Evolutionary conservation across 2,329 filamentous ascomycete genomes (phyloP).

Genomic region (Magnaporthiopsis rhizophila): DNA sequence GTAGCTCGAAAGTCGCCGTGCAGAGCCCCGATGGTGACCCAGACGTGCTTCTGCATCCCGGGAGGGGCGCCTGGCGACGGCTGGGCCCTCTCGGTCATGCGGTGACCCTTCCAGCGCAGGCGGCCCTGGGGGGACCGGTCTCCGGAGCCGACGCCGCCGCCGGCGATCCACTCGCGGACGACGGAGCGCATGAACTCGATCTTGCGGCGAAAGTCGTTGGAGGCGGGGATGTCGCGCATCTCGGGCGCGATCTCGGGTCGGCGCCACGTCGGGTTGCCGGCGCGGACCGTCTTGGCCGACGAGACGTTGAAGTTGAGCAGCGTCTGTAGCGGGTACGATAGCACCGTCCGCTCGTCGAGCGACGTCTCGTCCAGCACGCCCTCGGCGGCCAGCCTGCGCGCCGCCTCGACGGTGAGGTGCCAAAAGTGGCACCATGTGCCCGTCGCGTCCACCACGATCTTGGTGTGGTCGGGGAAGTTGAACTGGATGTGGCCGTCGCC

Average conservation of each 20-base stretch:
- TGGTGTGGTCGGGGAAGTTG: conserved; percentile 85
- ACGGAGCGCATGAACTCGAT: conserved; percentile 63
- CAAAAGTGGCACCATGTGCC: conserved; percentile 74
- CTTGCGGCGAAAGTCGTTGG: conserved; percentile 67
- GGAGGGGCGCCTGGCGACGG: conserved; percentile 12
- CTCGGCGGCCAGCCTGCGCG: conserved; percentile 53
- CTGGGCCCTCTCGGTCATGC: conserved; percentile 45
- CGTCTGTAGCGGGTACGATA: conserved; percentile 65
- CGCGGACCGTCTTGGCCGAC: conserved; percentile 27
- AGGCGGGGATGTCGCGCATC: conserved; percentile 56
- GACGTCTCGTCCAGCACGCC: conserved; percentile 64
- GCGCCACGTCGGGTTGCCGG: conserved; percentile 38
- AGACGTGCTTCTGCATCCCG: conserved; percentile 51
- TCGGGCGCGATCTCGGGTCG: conserved; percentile 54
- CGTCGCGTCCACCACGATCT: conserved; percentile 67
- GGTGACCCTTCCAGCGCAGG: conserved; percentile 49
- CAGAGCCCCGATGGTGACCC: conserved; percentile 59
- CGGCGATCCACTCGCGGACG: conserved; percentile 61
- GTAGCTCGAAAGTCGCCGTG: conserved; percentile 49
- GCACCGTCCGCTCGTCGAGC: conserved; percentile 60
- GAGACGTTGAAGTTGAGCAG: conserved; percentile 58
- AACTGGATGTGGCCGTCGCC: conserved; percentile 72
- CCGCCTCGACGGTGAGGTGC: conserved; percentile 64
- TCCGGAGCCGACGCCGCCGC: conserved; percentile 63
- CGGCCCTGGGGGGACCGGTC: conserved; percentile 47